Conservation (phyloP, 2,329 filamentous ascomycete species). For the Rachicladosporium sp. region DNA sequence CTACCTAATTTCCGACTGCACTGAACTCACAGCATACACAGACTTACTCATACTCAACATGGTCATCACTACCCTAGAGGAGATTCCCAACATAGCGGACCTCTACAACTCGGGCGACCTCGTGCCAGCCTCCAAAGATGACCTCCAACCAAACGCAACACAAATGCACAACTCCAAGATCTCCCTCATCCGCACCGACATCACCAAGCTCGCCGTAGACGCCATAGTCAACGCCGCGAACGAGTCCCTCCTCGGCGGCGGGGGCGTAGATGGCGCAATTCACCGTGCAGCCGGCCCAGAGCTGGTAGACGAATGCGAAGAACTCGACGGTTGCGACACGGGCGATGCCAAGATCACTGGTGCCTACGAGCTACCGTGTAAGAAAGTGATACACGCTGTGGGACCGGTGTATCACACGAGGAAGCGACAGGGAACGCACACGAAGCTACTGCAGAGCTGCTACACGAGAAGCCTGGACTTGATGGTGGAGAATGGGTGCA, state of each 20-base stretch:
- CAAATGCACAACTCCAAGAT: constrained; percentile 55
- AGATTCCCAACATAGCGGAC: constrained; percentile 48
- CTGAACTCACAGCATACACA: no score
- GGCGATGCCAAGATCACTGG: constrained; percentile 73
- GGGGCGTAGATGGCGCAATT: constrained; percentile 70
- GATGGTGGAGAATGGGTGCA: constrained; percentile 54
- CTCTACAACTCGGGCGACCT: constrained; percentile 53
- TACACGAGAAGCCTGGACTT: constrained; percentile 61
- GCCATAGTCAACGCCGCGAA: constrained; percentile 94
- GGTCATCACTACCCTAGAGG: no score
- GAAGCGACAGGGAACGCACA: constrained; percentile 26
- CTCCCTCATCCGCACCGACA: constrained; percentile 60
- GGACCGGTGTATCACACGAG: constrained; percentile 59
- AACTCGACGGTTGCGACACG: constrained; percentile 59
- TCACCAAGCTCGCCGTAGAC: constrained; percentile 65
- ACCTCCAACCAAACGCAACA: constrained; percentile 27
- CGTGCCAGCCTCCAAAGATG: constrained; percentile 7
- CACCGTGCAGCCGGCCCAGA: constrained; percentile 64
- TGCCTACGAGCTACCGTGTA: constrained; percentile 63
- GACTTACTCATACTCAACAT: no score
- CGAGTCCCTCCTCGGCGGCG: constrained; percentile 61
- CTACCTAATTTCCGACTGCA: no score
- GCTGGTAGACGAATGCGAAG: constrained; percentile 59
- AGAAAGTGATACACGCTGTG: constrained; percentile 78
- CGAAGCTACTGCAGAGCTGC: constrained; percentile 43